Conservation (phyloP, 129 eudicot genomes). For the Escallonia herrerae region DNA sequence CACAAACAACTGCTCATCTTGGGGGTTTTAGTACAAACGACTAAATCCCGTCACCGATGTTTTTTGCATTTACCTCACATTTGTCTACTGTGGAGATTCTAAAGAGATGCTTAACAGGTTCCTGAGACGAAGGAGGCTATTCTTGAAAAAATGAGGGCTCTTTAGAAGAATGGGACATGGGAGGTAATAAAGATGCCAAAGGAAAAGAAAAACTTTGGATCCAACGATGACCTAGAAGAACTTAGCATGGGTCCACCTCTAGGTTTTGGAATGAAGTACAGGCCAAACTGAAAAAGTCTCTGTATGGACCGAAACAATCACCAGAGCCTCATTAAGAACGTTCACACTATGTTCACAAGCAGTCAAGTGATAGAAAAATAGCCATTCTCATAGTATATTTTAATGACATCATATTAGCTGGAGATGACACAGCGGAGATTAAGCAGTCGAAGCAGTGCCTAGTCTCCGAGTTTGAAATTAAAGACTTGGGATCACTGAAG, state of each 20-base stretch:
- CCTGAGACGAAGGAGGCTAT: no score
- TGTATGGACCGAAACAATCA: neutral
- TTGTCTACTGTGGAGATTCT: no score
- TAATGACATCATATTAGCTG: neutral
- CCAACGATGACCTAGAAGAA: neutral
- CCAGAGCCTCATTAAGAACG: neutral
- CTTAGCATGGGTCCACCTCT: neutral
- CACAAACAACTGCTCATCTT: no score
- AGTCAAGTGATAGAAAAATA: neutral
- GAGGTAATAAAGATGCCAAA: no score
- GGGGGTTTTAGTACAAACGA: no score
- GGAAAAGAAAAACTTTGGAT: no score
- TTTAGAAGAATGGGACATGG: no score
- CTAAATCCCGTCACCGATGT: no score
- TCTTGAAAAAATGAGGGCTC: no score
- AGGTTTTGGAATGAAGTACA: neutral
- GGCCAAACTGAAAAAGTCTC: neutral
- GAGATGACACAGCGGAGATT: neutral
- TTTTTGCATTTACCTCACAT: no score
- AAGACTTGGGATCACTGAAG: neutral
- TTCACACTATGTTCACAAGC: neutral
- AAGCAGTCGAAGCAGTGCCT: neutral
- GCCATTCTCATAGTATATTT: neutral
- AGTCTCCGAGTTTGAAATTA: neutral
- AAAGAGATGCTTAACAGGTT: no score